Percentiles rank a stretch among this genome's conserved stretches.
Conservation (phyloP, 805 yeast genomes). For the Spathaspora girioi region DNA sequence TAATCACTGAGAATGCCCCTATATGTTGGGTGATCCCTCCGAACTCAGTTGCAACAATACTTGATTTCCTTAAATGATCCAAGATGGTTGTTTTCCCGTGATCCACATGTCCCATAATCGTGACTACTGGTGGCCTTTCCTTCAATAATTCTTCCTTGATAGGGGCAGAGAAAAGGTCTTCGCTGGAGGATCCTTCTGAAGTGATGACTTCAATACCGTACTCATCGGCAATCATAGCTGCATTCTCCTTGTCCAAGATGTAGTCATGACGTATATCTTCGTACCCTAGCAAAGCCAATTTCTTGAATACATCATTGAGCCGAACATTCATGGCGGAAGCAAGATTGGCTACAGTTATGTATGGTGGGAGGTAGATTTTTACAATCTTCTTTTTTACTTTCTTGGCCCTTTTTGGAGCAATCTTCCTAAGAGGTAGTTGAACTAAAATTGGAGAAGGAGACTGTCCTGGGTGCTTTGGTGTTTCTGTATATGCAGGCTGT, state of each 20-base stretch:
- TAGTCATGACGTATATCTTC: conserved; percentile 67
- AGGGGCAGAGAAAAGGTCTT: conserved; percentile 57
- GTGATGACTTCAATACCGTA: conserved; percentile 62
- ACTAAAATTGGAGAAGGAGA: neutral
- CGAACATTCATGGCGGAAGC: conserved; percentile 69
- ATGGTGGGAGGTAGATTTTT: conserved; percentile 61
- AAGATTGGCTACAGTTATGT: conserved; percentile 73
- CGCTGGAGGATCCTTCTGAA: conserved; percentile 54
- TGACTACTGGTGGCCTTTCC: conserved; percentile 87
- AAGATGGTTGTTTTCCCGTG: conserved; percentile 96
- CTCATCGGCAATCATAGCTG: conserved; percentile 84
- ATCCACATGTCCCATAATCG: conserved; percentile 98
- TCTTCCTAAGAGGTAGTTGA: neutral
- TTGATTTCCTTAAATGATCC: conserved; percentile 80
- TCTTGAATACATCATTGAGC: conserved; percentile 53
- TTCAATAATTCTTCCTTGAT: conserved; percentile 44
- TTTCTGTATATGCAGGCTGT: neutral
- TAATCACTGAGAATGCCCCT: conserved; percentile 89
- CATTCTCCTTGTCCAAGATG: conserved; percentile 82
- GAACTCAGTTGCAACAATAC: conserved; percentile 78
- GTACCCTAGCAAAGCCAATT: conserved; percentile 69
- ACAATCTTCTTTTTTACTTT: conserved; percentile 12
- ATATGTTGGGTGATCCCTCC: conserved; percentile 98
- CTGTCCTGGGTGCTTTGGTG: neutral
- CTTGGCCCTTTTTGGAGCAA: neutral